Evolutionary conservation across 106 monocot species (phyloP).

Genomic region (Platanthera zijinensis): DNA sequence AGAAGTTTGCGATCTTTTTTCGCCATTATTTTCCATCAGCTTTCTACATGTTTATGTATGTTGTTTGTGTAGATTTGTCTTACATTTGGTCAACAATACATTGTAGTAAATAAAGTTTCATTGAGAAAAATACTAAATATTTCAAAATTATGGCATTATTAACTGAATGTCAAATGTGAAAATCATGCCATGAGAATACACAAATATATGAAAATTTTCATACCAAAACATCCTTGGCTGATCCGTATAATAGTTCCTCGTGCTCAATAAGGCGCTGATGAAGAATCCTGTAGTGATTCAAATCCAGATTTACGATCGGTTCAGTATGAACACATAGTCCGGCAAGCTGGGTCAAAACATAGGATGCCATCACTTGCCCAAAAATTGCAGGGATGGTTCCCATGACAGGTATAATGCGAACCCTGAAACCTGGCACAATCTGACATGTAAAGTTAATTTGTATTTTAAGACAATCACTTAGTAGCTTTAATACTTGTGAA

Average conservation of each 20-base stretch:
- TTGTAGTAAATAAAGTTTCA: not conserved
- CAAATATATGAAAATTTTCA: constrained; percentile 1
- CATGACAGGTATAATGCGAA: constrained; percentile 90
- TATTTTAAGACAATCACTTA: constrained; percentile 16
- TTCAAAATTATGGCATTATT: not conserved
- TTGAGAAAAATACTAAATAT: not conserved
- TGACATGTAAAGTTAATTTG: constrained; percentile 28
- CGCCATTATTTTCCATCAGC: no score
- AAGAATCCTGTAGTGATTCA: constrained; percentile 89
- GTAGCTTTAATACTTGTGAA: not conserved
- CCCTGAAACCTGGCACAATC: constrained; percentile 99
- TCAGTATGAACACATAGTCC: constrained; percentile 62
- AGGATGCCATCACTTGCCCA: constrained; percentile 97
- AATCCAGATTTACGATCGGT: constrained; percentile 88
- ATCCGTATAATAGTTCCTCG: constrained; percentile 90
- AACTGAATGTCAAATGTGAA: not conserved
- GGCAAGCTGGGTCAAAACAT: constrained; percentile 61
- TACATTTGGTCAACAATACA: not conserved
- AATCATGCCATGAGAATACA: not conserved
- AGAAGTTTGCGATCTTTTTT: no score
- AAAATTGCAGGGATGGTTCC: constrained; percentile 99
- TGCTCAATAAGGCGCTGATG: constrained; percentile 94
- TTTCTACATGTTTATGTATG: no score
- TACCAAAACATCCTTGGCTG: constrained; percentile 83
- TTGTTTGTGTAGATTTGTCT: no score